These are phyloP conservation scores for Lathyrus aphaca DNA, from an alignment of 306 rosid species.

Conservation along the genomic window DNA sequence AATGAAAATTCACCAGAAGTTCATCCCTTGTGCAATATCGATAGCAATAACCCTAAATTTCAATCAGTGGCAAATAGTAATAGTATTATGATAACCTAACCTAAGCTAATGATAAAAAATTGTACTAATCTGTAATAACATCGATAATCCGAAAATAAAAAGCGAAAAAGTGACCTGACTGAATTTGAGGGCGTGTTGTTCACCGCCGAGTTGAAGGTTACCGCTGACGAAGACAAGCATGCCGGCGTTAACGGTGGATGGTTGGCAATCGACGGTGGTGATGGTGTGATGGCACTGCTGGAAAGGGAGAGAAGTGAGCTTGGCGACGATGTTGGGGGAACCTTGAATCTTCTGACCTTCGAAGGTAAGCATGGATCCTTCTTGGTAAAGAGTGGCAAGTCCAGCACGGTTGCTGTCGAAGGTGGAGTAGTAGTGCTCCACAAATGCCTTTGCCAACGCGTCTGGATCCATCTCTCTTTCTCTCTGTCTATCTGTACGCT, in stretches of 20 bases:
- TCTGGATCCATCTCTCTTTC: slow-evolving; percentile 79
- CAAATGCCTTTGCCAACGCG: slow-evolving; percentile 83
- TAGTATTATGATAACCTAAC: background rate
- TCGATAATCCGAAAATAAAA: background rate
- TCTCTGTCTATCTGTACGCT: background rate
- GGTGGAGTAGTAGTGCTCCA: slow-evolving; percentile 82
- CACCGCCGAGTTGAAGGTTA: slow-evolving; percentile 89
- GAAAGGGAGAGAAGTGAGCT: slow-evolving; percentile 85
- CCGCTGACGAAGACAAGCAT: slow-evolving; percentile 98
- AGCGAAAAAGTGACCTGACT: slow-evolving; percentile 67
- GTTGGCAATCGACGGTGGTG: slow-evolving; percentile 91
- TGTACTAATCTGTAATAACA: too few relatives aligned
- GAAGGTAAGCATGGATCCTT: slow-evolving; percentile 85
- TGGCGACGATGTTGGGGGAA: slow-evolving; percentile 66
- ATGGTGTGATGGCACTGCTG: slow-evolving; percentile 92
- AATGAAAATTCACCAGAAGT: background rate
- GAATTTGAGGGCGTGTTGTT: slow-evolving; percentile 89
- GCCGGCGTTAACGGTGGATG: slow-evolving; percentile 79
- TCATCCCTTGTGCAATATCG: background rate
- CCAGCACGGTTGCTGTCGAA: slow-evolving; percentile 69
- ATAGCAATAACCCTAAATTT: background rate
- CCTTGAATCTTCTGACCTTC: slow-evolving; percentile 97
- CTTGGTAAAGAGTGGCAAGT: slow-evolving; percentile 70
- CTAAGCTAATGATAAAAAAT: background rate
- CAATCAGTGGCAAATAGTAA: background rate